phyloP scores from a whole-genome alignment of 164 flowering plant species.

The Euptelea pleiosperma region DNA sequence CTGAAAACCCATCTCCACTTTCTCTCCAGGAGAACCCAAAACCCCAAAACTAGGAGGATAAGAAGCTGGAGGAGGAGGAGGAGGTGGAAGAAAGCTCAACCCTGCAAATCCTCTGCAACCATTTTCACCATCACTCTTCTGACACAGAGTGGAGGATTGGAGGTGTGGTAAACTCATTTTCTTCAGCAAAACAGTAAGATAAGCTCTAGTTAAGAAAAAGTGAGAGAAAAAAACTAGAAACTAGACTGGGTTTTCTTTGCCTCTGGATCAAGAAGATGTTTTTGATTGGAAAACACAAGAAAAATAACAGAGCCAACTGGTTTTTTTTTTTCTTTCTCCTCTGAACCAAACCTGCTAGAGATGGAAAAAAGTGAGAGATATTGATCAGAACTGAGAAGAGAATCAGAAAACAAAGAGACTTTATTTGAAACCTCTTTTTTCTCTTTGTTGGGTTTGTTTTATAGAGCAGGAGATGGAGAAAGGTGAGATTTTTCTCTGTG shows the following conservation, averaged over 20 bases:
- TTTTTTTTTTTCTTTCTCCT: no score
- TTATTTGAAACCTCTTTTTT: not conserved
- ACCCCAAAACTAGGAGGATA: constrained; percentile 7
- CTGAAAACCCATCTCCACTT: constrained; percentile 19
- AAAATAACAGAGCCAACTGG: constrained; percentile 9
- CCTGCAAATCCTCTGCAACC: constrained; percentile 15
- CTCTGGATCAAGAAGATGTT: not conserved
- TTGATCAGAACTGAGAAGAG: constrained; percentile 4
- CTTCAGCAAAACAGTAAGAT: not conserved
- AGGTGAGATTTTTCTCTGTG: not conserved
- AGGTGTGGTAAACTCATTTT: constrained; percentile 19
- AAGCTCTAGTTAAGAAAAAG: not conserved
- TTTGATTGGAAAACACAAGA: constrained; percentile 1
- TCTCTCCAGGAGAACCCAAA: constrained; percentile 9
- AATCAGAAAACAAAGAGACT: not conserved
- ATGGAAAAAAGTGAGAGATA: not conserved
- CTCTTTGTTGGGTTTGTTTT: not conserved
- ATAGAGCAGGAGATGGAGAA: constrained; percentile 1
- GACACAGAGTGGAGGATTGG: constrained; percentile 10
- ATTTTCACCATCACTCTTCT: constrained; percentile 7
- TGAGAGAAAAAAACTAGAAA: not conserved
- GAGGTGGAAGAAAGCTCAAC: constrained; percentile 7
- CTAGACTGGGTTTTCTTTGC: not conserved
- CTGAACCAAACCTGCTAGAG: not conserved
- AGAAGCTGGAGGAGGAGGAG: not conserved